phyloP scores from a whole-genome alignment of 768 basidiomycete species.

The Boletus bicolor region DNA sequence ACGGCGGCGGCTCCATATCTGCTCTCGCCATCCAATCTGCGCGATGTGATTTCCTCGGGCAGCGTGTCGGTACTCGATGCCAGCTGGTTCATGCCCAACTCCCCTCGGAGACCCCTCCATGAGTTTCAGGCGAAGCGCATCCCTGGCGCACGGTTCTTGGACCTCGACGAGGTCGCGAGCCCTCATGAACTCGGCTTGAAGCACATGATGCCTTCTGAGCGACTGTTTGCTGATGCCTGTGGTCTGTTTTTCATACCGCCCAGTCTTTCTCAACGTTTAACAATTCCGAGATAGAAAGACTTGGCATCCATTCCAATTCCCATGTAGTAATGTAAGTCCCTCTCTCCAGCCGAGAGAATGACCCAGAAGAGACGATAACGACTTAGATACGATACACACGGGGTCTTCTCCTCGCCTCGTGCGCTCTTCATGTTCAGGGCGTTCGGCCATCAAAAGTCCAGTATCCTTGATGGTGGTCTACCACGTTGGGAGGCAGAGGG shows the following conservation, averaged over 20 bases:
- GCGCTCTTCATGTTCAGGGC: constrained; percentile 93
- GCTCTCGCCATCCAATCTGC: constrained; percentile 49
- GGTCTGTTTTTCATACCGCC: constrained; percentile 46
- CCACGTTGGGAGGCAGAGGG: constrained; percentile 76
- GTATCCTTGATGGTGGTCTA: constrained; percentile 90
- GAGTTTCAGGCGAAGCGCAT: constrained; percentile 71
- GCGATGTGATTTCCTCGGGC: constrained; percentile 35
- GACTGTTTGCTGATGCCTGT: constrained; percentile 73
- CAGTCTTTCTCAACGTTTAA: constrained; percentile 5
- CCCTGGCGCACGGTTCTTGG: constrained; percentile 69
- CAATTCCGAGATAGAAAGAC: constrained; percentile 43
- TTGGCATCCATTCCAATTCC: constrained; percentile 69
- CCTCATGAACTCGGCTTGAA: constrained; percentile 75
- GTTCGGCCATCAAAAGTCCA: constrained; percentile 84
- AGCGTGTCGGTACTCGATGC: constrained; percentile 58
- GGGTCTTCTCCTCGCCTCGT: constrained; percentile 89
- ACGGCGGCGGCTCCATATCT: constrained; percentile 42
- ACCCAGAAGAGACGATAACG: constrained; percentile 9
- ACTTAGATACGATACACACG: constrained; percentile 80
- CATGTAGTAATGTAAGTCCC: constrained; percentile 76
- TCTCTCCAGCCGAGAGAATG: not conserved
- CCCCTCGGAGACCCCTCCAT: constrained; percentile 60
- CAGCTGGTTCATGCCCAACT: constrained; percentile 94
- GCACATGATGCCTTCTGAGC: constrained; percentile 87
- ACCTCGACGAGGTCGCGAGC: constrained; percentile 76